phyloP scores from a whole-genome alignment of 2,329 filamentous ascomycete species.

The Colletotrichum musicola region DNA sequence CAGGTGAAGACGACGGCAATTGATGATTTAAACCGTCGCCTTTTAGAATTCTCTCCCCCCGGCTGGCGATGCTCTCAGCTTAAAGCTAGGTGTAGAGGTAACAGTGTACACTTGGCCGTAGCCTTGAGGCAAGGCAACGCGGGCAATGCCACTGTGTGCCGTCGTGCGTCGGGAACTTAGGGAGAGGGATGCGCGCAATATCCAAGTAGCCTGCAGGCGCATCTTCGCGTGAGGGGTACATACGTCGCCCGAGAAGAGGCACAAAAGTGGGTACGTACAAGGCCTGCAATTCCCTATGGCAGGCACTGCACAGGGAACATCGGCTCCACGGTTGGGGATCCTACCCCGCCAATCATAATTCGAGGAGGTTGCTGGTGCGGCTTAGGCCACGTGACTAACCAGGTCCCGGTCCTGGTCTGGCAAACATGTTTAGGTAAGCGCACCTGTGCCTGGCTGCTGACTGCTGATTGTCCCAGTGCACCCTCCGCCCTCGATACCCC shows the following conservation, averaged over 20 bases:
- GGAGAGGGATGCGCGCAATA: constrained; percentile 20
- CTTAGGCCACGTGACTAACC: constrained; percentile 32
- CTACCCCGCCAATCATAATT: constrained; percentile 35
- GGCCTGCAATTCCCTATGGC: constrained; percentile 2
- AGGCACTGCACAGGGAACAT: too few species aligned
- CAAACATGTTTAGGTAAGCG: too few species aligned
- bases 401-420: neutral
- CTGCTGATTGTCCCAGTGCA: too few species aligned
- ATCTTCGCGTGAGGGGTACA: constrained; percentile 46
- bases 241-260: neutral
- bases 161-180: constrained; percentile 7
- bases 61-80: neutral
- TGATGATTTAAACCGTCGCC: too few species aligned
- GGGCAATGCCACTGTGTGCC: constrained; percentile 11
- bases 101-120: neutral
- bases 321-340: neutral
- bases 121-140: constrained; percentile 2
- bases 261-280: constrained; percentile 4
- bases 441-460: neutral
- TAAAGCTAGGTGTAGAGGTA: neutral
- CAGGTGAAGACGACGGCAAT: neutral
- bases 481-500: too few species aligned
- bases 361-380: constrained; percentile 18
- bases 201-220: constrained; percentile 51
- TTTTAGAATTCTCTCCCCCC: neutral